A percentile compares a stretch with the other conserved stretches of the same genome.
Conservation (phyloP, 768 basidiomycete species). For the Lactarius evosmus region DNA sequence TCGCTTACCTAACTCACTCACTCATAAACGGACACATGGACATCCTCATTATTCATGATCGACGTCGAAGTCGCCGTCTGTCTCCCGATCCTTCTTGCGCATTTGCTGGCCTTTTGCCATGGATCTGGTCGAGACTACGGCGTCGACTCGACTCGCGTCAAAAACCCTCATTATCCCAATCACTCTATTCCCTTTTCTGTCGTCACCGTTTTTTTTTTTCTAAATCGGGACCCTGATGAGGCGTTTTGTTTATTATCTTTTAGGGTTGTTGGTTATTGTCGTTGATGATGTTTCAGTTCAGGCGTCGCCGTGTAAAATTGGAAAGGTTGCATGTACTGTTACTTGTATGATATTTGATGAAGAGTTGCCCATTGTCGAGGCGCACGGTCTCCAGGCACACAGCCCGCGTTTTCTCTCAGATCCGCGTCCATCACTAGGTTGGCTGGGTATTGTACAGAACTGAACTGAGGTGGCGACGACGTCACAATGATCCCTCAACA, state of each 20-base stretch:
- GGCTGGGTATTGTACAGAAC: not conserved
- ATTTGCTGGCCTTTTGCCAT: not conserved
- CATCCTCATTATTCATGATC: not conserved
- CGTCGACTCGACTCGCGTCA: not conserved
- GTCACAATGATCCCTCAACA: not conserved
- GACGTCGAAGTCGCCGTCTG: not conserved
- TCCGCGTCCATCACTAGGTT: not conserved
- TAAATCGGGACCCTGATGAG: not conserved
- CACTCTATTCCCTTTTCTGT: not conserved
- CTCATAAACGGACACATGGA: not conserved
- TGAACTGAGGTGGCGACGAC: not conserved
- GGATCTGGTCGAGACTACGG: constrained; percentile 18
- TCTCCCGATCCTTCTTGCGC: not conserved
- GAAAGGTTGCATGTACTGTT: not conserved
- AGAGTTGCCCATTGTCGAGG: not conserved
- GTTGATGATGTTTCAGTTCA: not conserved
- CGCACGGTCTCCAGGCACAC: not conserved
- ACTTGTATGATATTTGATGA: not conserved
- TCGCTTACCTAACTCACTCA: not conserved
- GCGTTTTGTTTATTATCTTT: not conserved
- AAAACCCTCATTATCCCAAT: not conserved
- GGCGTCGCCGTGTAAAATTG: not conserved
- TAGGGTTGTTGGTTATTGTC: not conserved
- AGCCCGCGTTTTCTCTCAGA: no score
- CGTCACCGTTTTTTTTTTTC: no score